Evolutionary conservation across 1,139 yeast species (phyloP), one percentile per base, ranked within the genome.

Genomic region (Kluyveromyces sp.): DNA sequence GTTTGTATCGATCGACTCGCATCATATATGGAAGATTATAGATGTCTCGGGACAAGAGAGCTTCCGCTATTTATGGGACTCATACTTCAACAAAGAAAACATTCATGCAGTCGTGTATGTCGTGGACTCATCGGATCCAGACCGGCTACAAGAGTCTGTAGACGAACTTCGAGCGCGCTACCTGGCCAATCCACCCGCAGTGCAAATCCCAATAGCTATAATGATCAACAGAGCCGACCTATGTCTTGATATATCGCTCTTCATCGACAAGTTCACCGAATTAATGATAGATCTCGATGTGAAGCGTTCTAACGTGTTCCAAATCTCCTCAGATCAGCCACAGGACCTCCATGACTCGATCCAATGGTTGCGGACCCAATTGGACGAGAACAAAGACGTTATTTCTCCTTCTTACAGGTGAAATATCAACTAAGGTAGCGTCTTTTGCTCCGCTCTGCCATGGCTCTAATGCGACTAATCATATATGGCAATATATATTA

Each of bases 21-120:
- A 77, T 45, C 73, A 77, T 45, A 72, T 75, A 49, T 69, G 92
- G 48, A 87, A 89, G 61, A 78, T 92, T 56, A 92, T 97, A 97
- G 98, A 92, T 65, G 79, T 92, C 38, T 97, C 97, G 6, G 98
- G 98, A 4, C 97, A 92, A 65, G 82, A 80, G 59, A 74, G 86
- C 28, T 70, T 92, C 45, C 73, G 97, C 43, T 72, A 79, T 35
- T 74, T 92, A 74, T 92, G 98, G 98, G 75, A 83, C 10, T 79
- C 88, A 49, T 92, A 92, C 69, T 92, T 81, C 66, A 71, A 74
- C 29, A 85, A 83, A 48, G 86, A 96, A 47, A 41, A 41, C 39
- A 26, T 41, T 3, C 97, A 92, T 65, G 97, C 94, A 0, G 86
- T 92, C 33, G 83, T 92, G 41, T 92, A 90, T 63, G 83, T 92